Evolutionary conservation across 108 stramenopile genomes (phyloP).

Genomic region (Discostella stelligeroides): DNA sequence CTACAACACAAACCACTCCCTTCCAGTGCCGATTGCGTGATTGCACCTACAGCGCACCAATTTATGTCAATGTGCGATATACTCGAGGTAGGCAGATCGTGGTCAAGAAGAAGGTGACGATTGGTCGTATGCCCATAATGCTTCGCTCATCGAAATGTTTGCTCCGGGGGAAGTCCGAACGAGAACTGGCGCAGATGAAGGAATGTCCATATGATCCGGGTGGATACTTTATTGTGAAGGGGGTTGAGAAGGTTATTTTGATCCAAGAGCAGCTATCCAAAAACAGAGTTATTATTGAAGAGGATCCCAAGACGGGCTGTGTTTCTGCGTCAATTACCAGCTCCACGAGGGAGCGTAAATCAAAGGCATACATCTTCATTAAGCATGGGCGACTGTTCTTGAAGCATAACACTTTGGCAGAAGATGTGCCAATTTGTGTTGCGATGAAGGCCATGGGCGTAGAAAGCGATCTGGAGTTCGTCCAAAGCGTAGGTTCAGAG

Average conservation of each 20-base stretch:
- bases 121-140: slow-evolving; percentile 96
- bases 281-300: slow-evolving; percentile 98
- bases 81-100: slow-evolving; percentile 94
- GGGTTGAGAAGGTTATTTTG: slow-evolving; percentile 96
- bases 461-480: slow-evolving; percentile 94
- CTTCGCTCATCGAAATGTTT: slow-evolving; percentile 92
- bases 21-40: slow-evolving; percentile 97
- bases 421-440: slow-evolving; percentile 96
- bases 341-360: slow-evolving; percentile 94
- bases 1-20: slow-evolving; percentile 83
- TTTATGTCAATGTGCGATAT: slow-evolving; percentile 97
- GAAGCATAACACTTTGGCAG: slow-evolving; percentile 96
- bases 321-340: slow-evolving; percentile 90
- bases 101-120: slow-evolving; percentile 81
- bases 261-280: slow-evolving; percentile 99
- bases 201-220: slow-evolving; percentile 99
- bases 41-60: slow-evolving; percentile 97
- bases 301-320: slow-evolving; percentile 84
- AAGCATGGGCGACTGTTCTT: slow-evolving; percentile 91
- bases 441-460: slow-evolving; percentile 97
- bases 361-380: slow-evolving; percentile 87
- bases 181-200: slow-evolving; percentile 88
- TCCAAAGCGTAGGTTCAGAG: slow-evolving; percentile 94
- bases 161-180: slow-evolving; percentile 79
- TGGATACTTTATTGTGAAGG: slow-evolving; percentile 99